Evolutionary conservation across 805 yeast genomes (phyloP), one percentile per base, ranked within the genome.

Genomic region (Isabelozyma rhagii): DNA sequence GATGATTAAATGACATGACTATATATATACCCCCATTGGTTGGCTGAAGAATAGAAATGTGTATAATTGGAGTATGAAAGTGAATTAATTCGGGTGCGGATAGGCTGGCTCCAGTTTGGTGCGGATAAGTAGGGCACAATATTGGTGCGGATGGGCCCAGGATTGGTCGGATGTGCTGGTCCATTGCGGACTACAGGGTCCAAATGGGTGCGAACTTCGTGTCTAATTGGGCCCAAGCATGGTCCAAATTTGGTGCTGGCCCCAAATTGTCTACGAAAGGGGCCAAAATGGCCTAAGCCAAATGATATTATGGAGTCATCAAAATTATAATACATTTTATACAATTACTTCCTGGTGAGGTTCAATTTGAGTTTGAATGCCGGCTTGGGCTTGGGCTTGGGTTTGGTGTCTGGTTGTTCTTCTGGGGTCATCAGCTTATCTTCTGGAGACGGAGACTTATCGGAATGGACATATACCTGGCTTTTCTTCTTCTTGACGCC

Each of bases 401-500:
- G 25, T 28, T 27, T 27, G 34, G 49, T 48, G 10, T 45, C 38
- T 41, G 51, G 51, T 48, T 50, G 49, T 45, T 52, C 47, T 50
- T 52, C 43, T 18, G 49, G 50, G n/a, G 53, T 28, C 17, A 28
- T 51, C 44, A 51, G 38, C 3, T 50, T 28, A 39, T 51, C 53
- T 15, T 50, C 47, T 8, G 44, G 31, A 41, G 21, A 14, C 11
- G 27, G 28, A 14, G 55, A 41, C 17, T 43, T 39, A 28, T 47
- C 52, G 3, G 58, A 48, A 36, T 66, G 71, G 18, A 67, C 61
- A 54, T 67, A 67, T 18, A 65, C 60, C 47, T 63, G 65, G 6
- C 59, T 50, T 56, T 64, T 66, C 46, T 59, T 62, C 55, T 61
- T 58, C 50, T 61, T 63, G 9, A 51, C 17, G 7, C 47, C 46